Conservation (phyloP, 2,329 filamentous ascomycete genomes). For the Colletotrichum sp. region DNA sequence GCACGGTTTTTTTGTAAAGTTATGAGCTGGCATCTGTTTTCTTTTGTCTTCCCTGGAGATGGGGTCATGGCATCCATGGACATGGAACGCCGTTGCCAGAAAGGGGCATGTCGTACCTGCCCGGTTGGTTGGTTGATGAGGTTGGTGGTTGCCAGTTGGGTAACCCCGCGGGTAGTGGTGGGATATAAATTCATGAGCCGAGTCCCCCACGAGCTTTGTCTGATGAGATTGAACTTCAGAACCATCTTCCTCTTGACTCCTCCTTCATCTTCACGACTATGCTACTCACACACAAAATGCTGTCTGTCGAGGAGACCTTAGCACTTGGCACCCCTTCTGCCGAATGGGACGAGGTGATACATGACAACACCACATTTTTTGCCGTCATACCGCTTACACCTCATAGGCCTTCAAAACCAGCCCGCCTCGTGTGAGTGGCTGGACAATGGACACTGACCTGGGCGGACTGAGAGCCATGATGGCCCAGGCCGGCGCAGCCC, state of each 20-base stretch:
- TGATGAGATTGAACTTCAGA: background rate
- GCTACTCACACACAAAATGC: conserved; percentile 21
- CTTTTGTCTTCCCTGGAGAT: background rate
- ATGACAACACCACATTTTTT: background rate
- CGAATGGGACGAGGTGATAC: conserved; percentile 20
- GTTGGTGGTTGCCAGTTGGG: background rate
- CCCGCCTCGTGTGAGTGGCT: conserved; percentile 21
- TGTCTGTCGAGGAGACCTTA: conserved; percentile 27
- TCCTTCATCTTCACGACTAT: background rate
- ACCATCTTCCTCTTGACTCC: background rate
- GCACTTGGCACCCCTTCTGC: conserved; percentile 24
- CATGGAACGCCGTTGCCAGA: background rate
- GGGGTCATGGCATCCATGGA: background rate
- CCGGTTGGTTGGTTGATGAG: background rate
- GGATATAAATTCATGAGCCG: background rate
- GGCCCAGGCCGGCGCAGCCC: conserved; percentile 11
- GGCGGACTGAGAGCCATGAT: conserved; percentile 23
- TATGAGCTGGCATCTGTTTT: background rate
- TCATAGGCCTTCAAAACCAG: background rate
- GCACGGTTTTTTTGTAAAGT: background rate
- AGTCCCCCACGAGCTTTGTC: background rate
- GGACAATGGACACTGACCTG: conserved; percentile 27
- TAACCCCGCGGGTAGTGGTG: background rate
- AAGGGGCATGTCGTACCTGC: background rate
- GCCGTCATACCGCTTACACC: background rate